Conservation (phyloP, 768 basidiomycete species). For the Lentinus tigrinus region DNA sequence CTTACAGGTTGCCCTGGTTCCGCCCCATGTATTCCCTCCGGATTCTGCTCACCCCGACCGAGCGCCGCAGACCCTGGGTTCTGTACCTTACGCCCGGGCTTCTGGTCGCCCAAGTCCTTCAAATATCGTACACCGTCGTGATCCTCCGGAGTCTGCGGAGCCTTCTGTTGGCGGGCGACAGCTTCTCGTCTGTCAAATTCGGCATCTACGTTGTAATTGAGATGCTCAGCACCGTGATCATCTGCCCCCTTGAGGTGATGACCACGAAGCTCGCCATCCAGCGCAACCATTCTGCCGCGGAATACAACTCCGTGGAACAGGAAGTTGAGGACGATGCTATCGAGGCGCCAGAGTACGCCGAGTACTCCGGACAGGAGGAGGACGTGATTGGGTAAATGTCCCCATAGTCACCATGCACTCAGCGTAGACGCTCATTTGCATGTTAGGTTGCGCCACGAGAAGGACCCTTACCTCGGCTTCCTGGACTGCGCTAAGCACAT, state of each 20-base stretch:
- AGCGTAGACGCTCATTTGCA: not conserved
- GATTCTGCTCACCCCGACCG: constrained; percentile 76
- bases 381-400: constrained; percentile 78
- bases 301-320: constrained; percentile 72
- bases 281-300: constrained; percentile 75
- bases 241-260: constrained; percentile 81
- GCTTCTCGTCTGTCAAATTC: constrained; percentile 50
- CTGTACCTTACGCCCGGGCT: constrained; percentile 78
- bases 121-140: constrained; percentile 45
- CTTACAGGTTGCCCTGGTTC: constrained; percentile 70
- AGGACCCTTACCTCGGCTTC: constrained; percentile 75
- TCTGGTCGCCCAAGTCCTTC: constrained; percentile 41
- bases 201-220: constrained; percentile 58
- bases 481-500: constrained; percentile 76
- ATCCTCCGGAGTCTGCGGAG: constrained; percentile 43
- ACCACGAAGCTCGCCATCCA: constrained; percentile 78
- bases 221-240: constrained; percentile 51
- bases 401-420: not conserved
- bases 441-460: constrained; percentile 66
- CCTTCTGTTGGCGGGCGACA: constrained; percentile 57
- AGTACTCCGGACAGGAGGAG: constrained; percentile 70
- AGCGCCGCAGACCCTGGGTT: constrained; percentile 75
- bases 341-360: constrained; percentile 60
- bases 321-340: constrained; percentile 69
- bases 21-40: constrained; percentile 58